Evolutionary conservation across 768 basidiomycete genomes (phyloP), one percentile per base, ranked within the genome.

Genomic region (Serendipita sp.): DNA sequence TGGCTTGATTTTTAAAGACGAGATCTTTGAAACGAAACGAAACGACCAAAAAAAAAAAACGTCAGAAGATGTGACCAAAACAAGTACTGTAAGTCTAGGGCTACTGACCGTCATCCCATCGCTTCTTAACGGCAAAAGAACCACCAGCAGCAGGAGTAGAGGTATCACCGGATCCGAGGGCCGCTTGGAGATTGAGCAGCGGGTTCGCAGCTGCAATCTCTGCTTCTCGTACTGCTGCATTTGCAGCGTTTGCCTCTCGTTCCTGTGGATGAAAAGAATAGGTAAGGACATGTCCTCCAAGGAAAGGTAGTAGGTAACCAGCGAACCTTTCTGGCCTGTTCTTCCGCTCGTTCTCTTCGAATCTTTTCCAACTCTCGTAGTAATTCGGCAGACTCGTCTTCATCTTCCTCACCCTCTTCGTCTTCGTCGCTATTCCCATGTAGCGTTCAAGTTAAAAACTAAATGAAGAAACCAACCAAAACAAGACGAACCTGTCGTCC

Each of bases 1-100:
- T 85, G 0, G 96, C 91, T 75, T 99, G 96, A 73, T 98, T 97
- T 78, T 97, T 98, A 83, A 98, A 98, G 71, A 98, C 93, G 64
- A 96, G 78, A 74, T 99, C 92, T 92, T 70, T 36, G 48, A 69
- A 41, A 68, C 23, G 23, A 23, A 41, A 13, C 38, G 13, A 7
- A 5, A 41, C 38, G 7, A 41, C 38, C 38, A 41, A 41, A 5
- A 41, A 41, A 5, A 41, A 41, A 13, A 5, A 41, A 7, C 38
- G 38, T 13, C 38, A 68, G 28, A 67, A 54, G 44, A 67, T 67
- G 66, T 41, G 64, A n/a, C n/a, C n/a, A 48, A 65, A 64, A 51
- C 65, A 65, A 32, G 64, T 67, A 47, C 36, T 44, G 64, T 10
- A 30, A 10, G 45, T 38, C 18, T 10, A 44, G 18, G 45, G 62